phyloP scores from a whole-genome alignment of 2,329 filamentous ascomycete species.

The Penicillium sp. region DNA sequence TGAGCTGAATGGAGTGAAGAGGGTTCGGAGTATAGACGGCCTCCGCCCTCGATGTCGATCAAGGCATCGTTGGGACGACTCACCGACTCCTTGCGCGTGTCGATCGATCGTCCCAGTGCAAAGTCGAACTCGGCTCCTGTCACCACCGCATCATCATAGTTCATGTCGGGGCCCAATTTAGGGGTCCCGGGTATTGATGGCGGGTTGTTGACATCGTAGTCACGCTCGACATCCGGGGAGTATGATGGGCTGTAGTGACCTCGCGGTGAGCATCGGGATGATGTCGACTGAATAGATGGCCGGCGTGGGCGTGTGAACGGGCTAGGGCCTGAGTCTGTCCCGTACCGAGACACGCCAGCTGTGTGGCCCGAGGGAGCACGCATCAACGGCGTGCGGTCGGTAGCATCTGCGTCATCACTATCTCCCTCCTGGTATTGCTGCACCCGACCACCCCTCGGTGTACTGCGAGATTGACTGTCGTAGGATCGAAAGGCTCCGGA shows the following conservation, averaged over 20 bases:
- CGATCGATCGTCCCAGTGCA: conserved; percentile 42
- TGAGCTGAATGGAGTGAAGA: conserved; percentile 50
- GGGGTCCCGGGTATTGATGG: conserved; percentile 67
- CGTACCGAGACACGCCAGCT: conserved; percentile 44
- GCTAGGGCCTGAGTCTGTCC: conserved; percentile 38
- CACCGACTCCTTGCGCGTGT: conserved; percentile 41
- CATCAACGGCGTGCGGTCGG: conserved; percentile 64
- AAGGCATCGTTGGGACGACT: conserved; percentile 46
- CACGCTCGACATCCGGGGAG: conserved; percentile 38
- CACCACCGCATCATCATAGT: conserved; percentile 61
- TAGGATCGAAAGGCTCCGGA: conserved; percentile 53
- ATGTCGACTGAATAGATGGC: conserved; percentile 36
- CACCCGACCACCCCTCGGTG: conserved; percentile 39
- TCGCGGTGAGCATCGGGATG: conserved; percentile 39
- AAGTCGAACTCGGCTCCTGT: conserved; percentile 53
- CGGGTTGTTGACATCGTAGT: conserved; percentile 70
- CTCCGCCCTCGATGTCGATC: conserved; percentile 52
- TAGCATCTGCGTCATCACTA: conserved; percentile 44
- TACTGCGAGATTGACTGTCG: conserved; percentile 41
- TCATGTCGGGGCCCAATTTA: conserved; percentile 58
- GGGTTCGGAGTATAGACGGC: conserved; percentile 34
- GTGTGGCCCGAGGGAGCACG: conserved; percentile 38
- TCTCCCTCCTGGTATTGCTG: conserved; percentile 34
- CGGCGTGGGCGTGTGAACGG: conserved; percentile 36
- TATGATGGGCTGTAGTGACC: conserved; percentile 33